Percentiles rank a stretch among this genome's conserved stretches.
Evolutionary conservation across 192 early-diverging fungal genomes (phyloP).

Genomic region (Umbelopsis isabellina): DNA sequence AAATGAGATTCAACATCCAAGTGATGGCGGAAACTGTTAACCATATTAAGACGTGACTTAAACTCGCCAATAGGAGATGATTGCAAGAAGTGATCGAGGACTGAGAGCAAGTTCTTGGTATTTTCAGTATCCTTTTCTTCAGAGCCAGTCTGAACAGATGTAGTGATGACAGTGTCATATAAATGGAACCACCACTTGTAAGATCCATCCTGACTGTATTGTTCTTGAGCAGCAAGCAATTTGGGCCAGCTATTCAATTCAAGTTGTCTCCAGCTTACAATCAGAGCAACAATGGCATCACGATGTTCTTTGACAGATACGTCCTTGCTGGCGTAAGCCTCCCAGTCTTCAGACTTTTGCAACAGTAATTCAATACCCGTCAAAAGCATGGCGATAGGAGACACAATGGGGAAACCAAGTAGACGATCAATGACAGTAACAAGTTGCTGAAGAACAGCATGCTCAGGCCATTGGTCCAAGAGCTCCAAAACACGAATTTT

Average conservation of each 20-base stretch:
- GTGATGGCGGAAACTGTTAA: constrained; percentile 31
- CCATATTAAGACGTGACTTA: constrained; percentile 62
- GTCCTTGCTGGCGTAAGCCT: constrained; percentile 81
- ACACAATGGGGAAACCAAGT: constrained; percentile 68
- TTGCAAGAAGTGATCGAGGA: constrained; percentile 83
- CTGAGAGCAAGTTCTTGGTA: constrained; percentile 57
- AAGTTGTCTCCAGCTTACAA: constrained; percentile 89
- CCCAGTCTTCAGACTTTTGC: constrained; percentile 93
- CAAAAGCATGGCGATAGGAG: constrained; percentile 89
- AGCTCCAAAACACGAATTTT: constrained; percentile 63
- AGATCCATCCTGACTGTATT: constrained; percentile 62
- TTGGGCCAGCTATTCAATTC: constrained; percentile 92
- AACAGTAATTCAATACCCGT: constrained; percentile 88
- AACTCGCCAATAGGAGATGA: constrained; percentile 81
- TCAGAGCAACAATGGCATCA: constrained; percentile 68
- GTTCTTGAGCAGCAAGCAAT: constrained; percentile 82
- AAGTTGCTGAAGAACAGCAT: constrained; percentile 83
- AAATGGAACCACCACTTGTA: constrained; percentile 92
- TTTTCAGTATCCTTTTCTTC: constrained; percentile 29
- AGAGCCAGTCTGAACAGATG: constrained; percentile 38
- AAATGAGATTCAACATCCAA: constrained; percentile 36
- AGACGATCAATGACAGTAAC: constrained; percentile 62
- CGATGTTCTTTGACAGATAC: constrained; percentile 74
- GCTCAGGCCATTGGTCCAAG: constrained; percentile 87
- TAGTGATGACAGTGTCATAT: constrained; percentile 57